These are phyloP conservation scores for Rhodosporidiobolus odoratus DNA, from an alignment of 768 basidiomycete species.

Conservation along the genomic window DNA sequence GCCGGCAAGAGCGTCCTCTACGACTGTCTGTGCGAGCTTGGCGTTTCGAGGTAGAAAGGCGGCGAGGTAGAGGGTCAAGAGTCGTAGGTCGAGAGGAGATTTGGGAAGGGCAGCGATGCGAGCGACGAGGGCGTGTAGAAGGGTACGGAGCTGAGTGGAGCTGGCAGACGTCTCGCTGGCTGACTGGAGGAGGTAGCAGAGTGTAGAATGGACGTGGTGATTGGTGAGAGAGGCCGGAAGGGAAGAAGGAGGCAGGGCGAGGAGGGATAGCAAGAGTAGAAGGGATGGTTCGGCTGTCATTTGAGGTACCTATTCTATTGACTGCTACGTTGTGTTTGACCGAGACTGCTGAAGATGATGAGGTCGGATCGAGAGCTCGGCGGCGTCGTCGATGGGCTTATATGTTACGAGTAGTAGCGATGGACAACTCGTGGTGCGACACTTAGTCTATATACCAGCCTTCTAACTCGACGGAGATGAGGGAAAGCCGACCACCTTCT, in stretches of 20 bases:
- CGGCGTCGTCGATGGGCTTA: no score
- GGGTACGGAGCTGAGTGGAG: not conserved
- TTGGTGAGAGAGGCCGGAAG: constrained; percentile 7
- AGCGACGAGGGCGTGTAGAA: constrained; percentile 20
- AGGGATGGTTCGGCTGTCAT: not conserved
- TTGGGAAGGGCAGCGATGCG: not conserved
- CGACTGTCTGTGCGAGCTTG: not conserved
- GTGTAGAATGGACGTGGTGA: not conserved
- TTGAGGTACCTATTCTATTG: no score
- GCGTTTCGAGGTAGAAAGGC: constrained; percentile 1
- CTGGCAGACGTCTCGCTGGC: no score
- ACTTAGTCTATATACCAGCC: no score
- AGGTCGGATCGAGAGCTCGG: no score
- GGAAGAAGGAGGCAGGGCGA: not conserved
- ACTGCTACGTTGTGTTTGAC: no score
- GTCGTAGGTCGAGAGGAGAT: not conserved
- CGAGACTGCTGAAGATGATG: no score
- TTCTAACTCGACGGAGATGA: no score
- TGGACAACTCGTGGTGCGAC: no score
- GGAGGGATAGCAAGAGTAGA: not conserved
- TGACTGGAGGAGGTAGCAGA: not conserved
- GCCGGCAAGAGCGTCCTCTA: constrained; percentile 11
- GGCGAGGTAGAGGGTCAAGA: constrained; percentile 22
- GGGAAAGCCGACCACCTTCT: no score
- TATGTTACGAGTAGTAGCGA: no score